Evolutionary conservation across 176 grass and related monocot genomes (phyloP).

Genomic region (Panicum miliaceum): DNA sequence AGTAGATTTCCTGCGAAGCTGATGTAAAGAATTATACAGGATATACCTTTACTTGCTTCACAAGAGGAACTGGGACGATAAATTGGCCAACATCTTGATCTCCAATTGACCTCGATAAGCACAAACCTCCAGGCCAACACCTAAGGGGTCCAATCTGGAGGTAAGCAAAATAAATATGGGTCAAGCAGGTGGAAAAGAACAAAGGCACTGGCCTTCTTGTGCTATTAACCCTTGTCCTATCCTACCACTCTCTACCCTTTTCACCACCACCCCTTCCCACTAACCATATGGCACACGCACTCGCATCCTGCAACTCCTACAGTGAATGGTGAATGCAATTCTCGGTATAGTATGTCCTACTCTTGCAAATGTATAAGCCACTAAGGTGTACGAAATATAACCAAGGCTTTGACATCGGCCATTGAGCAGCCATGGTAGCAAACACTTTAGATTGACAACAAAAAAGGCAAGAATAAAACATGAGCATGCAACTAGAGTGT

Average conservation of each 20-base stretch:
- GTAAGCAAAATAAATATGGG: conserved; percentile 22
- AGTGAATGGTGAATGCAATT: conserved; percentile 22
- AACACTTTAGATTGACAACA: conserved; percentile 21
- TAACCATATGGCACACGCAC: conserved; percentile 10
- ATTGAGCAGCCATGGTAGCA: background rate
- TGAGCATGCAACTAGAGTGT: conserved; percentile 15
- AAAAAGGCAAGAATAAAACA: conserved; percentile 19
- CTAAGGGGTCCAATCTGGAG: conserved; percentile 91
- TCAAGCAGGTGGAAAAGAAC: conserved; percentile 28
- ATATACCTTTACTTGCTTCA: conserved; percentile 95
- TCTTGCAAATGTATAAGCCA: background rate
- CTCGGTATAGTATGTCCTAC: background rate
- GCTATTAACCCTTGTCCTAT: conserved; percentile 17
- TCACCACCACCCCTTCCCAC: conserved; percentile 11
- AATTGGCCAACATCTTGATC: conserved; percentile 96
- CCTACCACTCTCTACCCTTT: conserved; percentile 39
- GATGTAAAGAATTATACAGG: conserved; percentile 13
- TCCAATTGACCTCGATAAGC: conserved; percentile 94
- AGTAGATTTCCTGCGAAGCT: background rate
- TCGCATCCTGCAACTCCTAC: background rate
- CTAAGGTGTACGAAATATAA: conserved; percentile 16
- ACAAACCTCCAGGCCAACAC: conserved; percentile 98
- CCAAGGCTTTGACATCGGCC: conserved; percentile 1
- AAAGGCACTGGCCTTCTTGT: background rate
- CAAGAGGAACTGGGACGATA: conserved; percentile 92